Evolutionary conservation across 306 rosid genomes (phyloP).

Genomic region (Quercus berberidifolia): DNA sequence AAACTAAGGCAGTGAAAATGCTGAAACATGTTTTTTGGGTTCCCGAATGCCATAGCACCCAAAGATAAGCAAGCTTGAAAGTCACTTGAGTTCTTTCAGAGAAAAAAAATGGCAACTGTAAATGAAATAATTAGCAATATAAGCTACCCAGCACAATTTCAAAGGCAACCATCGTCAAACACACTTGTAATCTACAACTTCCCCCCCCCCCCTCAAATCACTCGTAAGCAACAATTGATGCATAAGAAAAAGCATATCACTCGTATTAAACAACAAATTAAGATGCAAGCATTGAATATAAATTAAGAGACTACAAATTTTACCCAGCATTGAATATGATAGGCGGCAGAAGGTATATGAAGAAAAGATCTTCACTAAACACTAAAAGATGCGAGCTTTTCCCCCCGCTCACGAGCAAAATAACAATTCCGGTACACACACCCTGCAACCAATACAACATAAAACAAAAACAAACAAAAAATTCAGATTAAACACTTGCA

Average conservation of each 20-base stretch:
- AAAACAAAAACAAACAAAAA: conserved; percentile 3
- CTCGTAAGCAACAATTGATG: neutral
- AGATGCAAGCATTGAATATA: no score
- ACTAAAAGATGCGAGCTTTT: conserved; percentile 88
- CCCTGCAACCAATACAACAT: conserved; percentile 57
- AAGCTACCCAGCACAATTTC: neutral
- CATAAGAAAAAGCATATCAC: neutral
- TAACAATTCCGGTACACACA: conserved; percentile 66
- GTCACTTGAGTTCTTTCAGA: neutral
- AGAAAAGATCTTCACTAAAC: conserved; percentile 92
- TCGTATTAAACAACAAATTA: neutral
- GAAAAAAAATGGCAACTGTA: neutral
- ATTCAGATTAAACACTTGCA: neutral
- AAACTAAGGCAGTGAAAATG: neutral
- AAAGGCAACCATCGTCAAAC: neutral
- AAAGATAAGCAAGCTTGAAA: neutral
- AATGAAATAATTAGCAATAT: neutral
- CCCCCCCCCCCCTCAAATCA: no score
- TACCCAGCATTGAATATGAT: conserved; percentile 98
- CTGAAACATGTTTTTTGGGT: neutral
- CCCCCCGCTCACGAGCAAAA: conserved; percentile 74
- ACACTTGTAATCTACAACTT: neutral
- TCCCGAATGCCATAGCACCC: neutral
- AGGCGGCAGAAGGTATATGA: conserved; percentile 93
- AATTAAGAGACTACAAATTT: conserved; percentile 12